Base-by-base conservation (phyloP, 768 basidiomycete genomes). In the Ephemerocybe angulata region DNA sequence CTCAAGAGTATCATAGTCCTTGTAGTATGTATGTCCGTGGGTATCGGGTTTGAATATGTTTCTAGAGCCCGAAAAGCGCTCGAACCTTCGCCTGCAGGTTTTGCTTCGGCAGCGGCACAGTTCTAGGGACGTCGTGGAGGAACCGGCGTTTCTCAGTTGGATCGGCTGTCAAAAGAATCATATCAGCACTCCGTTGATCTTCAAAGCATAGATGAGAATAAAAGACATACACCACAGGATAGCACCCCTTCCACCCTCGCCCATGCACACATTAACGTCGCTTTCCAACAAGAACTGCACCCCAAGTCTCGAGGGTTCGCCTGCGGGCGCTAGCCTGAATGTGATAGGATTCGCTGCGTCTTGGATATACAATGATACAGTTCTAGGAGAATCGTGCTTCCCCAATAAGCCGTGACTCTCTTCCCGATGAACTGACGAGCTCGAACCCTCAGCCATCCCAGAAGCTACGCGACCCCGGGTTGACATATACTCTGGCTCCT, bases 251-350 rank as follows among this genome's bases (percentile, higher is more conserved):
- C 65, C 65, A 21, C 63, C 65, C 27, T 63, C 62, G 40, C 65
- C 60, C 35, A 67, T 62, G 48, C 65, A 66, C 1, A 70, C 58
- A 49, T 67, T 68, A 21, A 64, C 66, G 27, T 63, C 58, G 8
- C 67, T 64, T 30, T 70, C 69, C 33, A 65, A 57, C 19, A 70
- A 48, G 51, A 67, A 70, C 53, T 67, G 63, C 3, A 69, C 67
- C 1, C 69, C 69, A 19, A 70, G 54, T 41, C 69, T 50, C 43
- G 64, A 62, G 5, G 65, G 64, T 41, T 70, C 66, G 10, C 67
- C 69, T 19, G 58, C 54, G 6, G 61, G 59, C 6, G 62, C 69
- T 27, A 70, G 58, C 22, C 57, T 59, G 37, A 67, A 63, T n/a
- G 53, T 37, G 31, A 54, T 54, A 7, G 58, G 58, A 8, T 63